phyloP scores from a whole-genome alignment of 1,284 basidiomycete genomes.

The Ceratobasidium theobromae region DNA sequence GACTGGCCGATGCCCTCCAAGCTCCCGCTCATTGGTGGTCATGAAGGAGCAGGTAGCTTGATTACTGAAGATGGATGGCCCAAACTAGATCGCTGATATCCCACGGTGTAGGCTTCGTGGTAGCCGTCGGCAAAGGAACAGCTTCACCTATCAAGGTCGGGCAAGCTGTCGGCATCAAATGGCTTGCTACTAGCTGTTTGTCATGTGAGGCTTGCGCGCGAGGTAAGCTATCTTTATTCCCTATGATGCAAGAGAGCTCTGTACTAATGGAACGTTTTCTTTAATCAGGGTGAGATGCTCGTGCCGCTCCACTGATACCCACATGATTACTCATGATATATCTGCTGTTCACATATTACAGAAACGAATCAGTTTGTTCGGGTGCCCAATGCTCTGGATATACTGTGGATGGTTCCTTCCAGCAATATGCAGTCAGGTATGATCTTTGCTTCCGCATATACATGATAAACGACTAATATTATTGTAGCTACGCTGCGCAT shows the following conservation, averaged over 20 bases:
- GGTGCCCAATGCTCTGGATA: conserved; percentile 68
- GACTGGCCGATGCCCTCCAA: conserved; percentile 73
- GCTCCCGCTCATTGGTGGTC: conserved; percentile 80
- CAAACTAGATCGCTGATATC: background rate
- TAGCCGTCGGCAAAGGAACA: conserved; percentile 71
- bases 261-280: conserved; percentile 59
- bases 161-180: conserved; percentile 86
- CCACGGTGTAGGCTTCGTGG: conserved; percentile 52
- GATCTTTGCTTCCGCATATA: background rate
- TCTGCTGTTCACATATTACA: conserved; percentile 45
- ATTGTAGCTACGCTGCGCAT: conserved; percentile 13
- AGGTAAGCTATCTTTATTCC: conserved; percentile 48
- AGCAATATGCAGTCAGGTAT: conserved; percentile 66
- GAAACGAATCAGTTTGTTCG: conserved; percentile 48
- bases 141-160: conserved; percentile 65
- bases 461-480: conserved; percentile 43
- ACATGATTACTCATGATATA: background rate
- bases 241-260: conserved; percentile 65
- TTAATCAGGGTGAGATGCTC: conserved; percentile 34
- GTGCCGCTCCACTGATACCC: conserved; percentile 26
- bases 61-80: conserved; percentile 16
- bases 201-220: conserved; percentile 29
- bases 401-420: conserved; percentile 81
- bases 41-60: conserved; percentile 69
- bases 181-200: conserved; percentile 69